Conservation (phyloP, 805 yeast genomes). For the Jamesozyma spencerorum region DNA sequence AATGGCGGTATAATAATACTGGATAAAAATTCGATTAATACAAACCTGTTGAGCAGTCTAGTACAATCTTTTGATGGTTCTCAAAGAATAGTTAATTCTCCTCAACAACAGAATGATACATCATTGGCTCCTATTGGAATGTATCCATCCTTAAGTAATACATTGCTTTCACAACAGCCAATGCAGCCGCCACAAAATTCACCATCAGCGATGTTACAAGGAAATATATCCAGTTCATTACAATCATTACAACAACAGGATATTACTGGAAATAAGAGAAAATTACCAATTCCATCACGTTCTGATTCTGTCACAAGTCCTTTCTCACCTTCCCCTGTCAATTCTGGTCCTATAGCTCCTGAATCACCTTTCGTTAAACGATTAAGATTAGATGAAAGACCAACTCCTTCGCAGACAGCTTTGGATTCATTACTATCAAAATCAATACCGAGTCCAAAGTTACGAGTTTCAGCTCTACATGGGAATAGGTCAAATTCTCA, state of each 20-base stretch:
- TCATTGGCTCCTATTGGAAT: not conserved
- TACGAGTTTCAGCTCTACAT: not conserved
- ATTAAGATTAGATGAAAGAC: slow-evolving; percentile 18
- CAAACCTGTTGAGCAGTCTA: slow-evolving; percentile 13
- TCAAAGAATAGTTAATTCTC: slow-evolving; percentile 2
- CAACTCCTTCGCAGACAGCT: slow-evolving; percentile 26
- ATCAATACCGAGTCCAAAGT: slow-evolving; percentile 14
- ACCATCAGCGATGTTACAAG: not conserved
- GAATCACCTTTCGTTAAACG: slow-evolving; percentile 20
- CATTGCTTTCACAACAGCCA: not conserved
- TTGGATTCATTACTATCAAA: slow-evolving; percentile 25
- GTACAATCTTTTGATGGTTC: slow-evolving; percentile 13
- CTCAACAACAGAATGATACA: not conserved
- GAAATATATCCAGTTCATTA: not conserved
- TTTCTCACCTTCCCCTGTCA: slow-evolving; percentile 13
- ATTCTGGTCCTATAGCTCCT: slow-evolving; percentile 1
- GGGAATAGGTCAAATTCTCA: not conserved
- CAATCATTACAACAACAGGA: slow-evolving; percentile 1
- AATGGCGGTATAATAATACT: slow-evolving; percentile 14
- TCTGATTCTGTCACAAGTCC: slow-evolving; percentile 7
- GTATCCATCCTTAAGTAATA: not conserved
- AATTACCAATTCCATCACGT: slow-evolving; percentile 6
- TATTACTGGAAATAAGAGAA: slow-evolving; percentile 3
- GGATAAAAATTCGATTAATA: slow-evolving; percentile 19
- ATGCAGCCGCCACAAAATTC: not conserved